These are phyloP conservation scores for Stagonosporopsis cucurbitacearum DNA, from an alignment of 2,329 filamentous ascomycete genomes.

Conservation along the genomic window DNA sequence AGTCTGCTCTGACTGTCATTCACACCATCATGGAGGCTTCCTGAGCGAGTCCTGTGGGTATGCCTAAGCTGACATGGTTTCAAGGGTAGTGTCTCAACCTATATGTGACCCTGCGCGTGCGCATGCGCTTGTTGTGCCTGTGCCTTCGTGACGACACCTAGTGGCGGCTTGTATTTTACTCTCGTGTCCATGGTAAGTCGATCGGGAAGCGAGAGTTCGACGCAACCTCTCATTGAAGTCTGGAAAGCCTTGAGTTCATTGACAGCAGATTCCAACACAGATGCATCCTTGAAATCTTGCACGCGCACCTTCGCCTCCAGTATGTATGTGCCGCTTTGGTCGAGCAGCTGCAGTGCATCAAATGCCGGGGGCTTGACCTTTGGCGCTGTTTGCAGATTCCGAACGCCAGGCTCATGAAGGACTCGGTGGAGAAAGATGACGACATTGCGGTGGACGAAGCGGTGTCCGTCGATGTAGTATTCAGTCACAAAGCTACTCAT, in stretches of 20 bases:
- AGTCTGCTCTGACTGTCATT: not conserved
- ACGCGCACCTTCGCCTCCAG: constrained; percentile 65
- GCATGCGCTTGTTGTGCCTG: constrained; percentile 15
- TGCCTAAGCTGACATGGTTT: not conserved
- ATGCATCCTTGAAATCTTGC: constrained; percentile 61
- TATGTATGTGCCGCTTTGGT: constrained; percentile 64
- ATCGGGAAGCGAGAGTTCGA: constrained; percentile 64
- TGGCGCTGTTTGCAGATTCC: constrained; percentile 38
- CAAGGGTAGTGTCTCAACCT: constrained; percentile 15
- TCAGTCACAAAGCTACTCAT: constrained; percentile 61
- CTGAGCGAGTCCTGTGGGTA: not conserved
- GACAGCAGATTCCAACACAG: constrained; percentile 61
- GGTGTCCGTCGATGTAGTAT: constrained; percentile 63
- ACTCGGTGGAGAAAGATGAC: constrained; percentile 64
- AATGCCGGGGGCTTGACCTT: constrained; percentile 53
- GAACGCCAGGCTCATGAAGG: constrained; percentile 54
- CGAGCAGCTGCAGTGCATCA: constrained; percentile 57
- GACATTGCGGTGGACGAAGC: constrained; percentile 64
- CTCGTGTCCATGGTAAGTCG: constrained; percentile 66
- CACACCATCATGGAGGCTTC: not conserved
- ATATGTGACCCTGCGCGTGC: constrained; percentile 14
- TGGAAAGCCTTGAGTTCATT: constrained; percentile 63
- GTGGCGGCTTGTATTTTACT: constrained; percentile 56
- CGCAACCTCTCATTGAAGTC: constrained; percentile 62
- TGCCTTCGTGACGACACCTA: constrained; percentile 16